Evolutionary conservation across 164 flowering plant species (phyloP).

Genomic region (Buxus sempervirens): DNA sequence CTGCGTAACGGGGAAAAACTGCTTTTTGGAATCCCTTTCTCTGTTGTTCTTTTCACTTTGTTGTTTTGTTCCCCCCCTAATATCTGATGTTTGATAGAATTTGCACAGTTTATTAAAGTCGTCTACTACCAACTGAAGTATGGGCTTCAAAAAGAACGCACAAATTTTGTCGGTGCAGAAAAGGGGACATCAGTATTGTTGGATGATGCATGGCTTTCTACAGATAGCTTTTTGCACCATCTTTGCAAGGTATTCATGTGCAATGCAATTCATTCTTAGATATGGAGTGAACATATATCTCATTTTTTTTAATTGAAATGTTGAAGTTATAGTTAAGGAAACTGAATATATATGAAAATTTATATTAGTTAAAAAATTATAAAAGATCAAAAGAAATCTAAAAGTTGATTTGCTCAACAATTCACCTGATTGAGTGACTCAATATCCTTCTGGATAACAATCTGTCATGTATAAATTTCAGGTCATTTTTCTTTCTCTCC

Average conservation of each 20-base stretch:
- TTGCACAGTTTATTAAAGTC: constrained; percentile 63
- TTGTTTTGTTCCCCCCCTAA: not conserved
- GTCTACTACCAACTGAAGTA: constrained; percentile 74
- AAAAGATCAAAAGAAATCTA: not conserved
- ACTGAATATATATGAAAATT: not conserved
- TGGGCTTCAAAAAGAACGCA: constrained; percentile 57
- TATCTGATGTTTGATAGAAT: constrained; percentile 14
- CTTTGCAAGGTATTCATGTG: constrained; percentile 68
- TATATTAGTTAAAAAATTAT: too few relatives aligned
- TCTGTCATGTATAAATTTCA: too few relatives aligned
- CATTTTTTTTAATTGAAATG: not conserved
- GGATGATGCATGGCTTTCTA: constrained; percentile 81
- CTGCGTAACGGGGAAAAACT: too few relatives aligned
- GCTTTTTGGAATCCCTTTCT: not conserved
- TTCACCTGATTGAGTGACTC: not conserved
- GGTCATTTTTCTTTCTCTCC: too few relatives aligned
- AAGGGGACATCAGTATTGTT: constrained; percentile 44
- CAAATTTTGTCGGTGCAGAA: constrained; percentile 23
- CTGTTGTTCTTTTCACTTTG: not conserved
- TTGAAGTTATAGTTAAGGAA: not conserved
- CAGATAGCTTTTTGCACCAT: constrained; percentile 73
- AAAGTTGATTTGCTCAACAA: not conserved
- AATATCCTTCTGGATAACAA: not conserved
- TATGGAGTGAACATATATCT: not conserved
- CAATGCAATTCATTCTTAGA: not conserved